Conservation (phyloP, 768 basidiomycete genomes). For the Phaeotremella fagi region DNA sequence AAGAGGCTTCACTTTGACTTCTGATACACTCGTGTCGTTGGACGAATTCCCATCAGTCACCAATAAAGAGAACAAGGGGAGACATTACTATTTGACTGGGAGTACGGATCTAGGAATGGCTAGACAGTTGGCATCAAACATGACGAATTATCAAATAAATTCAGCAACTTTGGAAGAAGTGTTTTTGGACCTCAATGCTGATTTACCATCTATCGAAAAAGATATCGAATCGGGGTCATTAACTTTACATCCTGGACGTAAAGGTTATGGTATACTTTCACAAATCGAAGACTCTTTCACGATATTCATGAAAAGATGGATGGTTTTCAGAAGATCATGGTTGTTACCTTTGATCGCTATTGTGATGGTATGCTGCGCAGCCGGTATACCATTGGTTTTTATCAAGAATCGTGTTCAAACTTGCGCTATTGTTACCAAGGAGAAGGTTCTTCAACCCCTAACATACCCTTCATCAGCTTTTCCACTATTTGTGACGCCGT, state of each 20-base stretch:
- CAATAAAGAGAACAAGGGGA: constrained; percentile 10
- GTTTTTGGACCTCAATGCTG: constrained; percentile 61
- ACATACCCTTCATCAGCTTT: constrained; percentile 15
- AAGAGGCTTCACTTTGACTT: constrained; percentile 64
- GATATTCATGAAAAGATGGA: constrained; percentile 65
- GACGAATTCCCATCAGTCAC: constrained; percentile 1
- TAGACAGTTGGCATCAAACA: constrained; percentile 49
- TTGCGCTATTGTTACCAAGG: constrained; percentile 47
- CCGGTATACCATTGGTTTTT: constrained; percentile 66
- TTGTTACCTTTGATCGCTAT: constrained; percentile 58
- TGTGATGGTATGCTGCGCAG: constrained; percentile 57
- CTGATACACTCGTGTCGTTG: constrained; percentile 46
- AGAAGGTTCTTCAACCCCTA: constrained; percentile 8
- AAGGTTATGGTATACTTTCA: constrained; percentile 43
- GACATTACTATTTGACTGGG: constrained; percentile 45
- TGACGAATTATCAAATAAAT: constrained; percentile 59
- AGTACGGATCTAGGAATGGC: constrained; percentile 61
- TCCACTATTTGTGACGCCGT: constrained; percentile 8
- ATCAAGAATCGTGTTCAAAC: constrained; percentile 55
- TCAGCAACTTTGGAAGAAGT: constrained; percentile 77
- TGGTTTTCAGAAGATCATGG: constrained; percentile 66
- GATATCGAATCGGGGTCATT: constrained; percentile 15
- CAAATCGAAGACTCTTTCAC: constrained; percentile 58
- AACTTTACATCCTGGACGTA: constrained; percentile 10
- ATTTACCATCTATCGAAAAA: constrained; percentile 7